Evolutionary conservation across 371 early-diverging fungal species (phyloP), one percentile per base, ranked within the genome.

Genomic region (Coemansia sp.): DNA sequence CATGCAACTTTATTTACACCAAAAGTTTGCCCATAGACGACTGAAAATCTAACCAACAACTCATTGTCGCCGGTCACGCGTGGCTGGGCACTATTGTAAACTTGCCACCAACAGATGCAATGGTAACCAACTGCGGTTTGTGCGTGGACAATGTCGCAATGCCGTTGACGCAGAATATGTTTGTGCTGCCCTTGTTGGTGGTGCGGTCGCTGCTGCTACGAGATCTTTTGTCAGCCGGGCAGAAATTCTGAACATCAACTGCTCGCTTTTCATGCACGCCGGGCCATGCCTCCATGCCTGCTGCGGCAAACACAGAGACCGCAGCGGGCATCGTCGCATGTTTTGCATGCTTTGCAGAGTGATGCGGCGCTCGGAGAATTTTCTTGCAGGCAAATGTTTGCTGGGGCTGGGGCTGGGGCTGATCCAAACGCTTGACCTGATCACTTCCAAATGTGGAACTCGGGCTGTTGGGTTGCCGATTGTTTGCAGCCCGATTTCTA

Each of bases 101-200:
- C 24, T 5, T 54, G 18, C 37, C 42, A 26, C 61, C 64, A 1
- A 52, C 60, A 22, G 52, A 29, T 4, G 48, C 52, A n/a, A 75
- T 54, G n/a, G 51, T 47, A 2, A 75, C 76, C 24, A 75, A 55
- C 67, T 53, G 76, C 58, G 76, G 76, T 21, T 39, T 61, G 47
- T 50, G 47, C 18, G 45, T 18, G 14, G 27, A 21, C 55, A 24
- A 26, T 40, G 40, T 37, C 1, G 55, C 45, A 21, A 42, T 13
- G 45, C 63, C 55, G 55, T 13, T 54, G 42, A 63, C 26, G 21
- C 55, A 4, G 22, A 54, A 26, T 6, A 63, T 62, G 18, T 22
- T 29, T 26, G 27, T 22, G 40, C 18, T 26, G 13, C 18, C 18
- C 16, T 29, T 13, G 55, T 3, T 29, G 8, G n/a, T 14, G 13